These are phyloP conservation scores for Somion occarium DNA, from an alignment of 1,284 basidiomycete genomes.

Conservation along the genomic window DNA sequence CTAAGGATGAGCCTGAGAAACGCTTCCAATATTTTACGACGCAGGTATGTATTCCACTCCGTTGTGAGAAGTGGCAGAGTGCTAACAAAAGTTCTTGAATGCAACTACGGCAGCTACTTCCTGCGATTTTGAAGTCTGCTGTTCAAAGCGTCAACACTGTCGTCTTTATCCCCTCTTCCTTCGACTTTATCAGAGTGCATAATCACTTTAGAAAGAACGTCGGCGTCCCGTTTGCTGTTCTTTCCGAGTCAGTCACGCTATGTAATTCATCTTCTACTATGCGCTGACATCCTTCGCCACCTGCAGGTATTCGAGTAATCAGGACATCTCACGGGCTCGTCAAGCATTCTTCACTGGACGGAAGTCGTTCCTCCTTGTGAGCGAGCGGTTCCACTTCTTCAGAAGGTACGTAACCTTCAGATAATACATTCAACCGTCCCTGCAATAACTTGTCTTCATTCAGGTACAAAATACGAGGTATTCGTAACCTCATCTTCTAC, in stretches of 20 bases:
- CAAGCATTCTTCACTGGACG: conserved; percentile 91
- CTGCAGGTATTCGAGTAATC: conserved; percentile 84
- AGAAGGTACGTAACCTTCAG: conserved; percentile 50
- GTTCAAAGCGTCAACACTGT: conserved; percentile 86
- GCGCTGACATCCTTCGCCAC: neutral
- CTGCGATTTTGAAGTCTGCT: conserved; percentile 82
- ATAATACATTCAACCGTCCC: neutral
- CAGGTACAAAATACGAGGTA: conserved; percentile 89
- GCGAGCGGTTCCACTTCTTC: conserved; percentile 98
- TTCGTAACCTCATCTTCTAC: conserved; percentile 92
- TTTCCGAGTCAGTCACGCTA: conserved; percentile 77
- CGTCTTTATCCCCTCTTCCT: conserved; percentile 91
- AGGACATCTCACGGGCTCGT: conserved; percentile 90
- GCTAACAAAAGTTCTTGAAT: conserved; percentile 1
- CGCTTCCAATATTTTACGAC: conserved; percentile 85
- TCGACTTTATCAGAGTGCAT: conserved; percentile 92
- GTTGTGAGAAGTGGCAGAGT: no score
- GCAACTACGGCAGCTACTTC: conserved; percentile 57
- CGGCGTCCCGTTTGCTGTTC: conserved; percentile 71
- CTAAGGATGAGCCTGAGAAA: conserved; percentile 80
- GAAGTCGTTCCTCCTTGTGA: conserved; percentile 84
- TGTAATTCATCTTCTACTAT: neutral
- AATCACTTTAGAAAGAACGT: conserved; percentile 77
- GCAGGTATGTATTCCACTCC: conserved; percentile 72
- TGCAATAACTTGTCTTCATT: neutral